Percentiles rank a stretch among this genome's conserved stretches.
These are phyloP conservation scores for Isabelozyma pseudorhagii DNA, from an alignment of 805 yeast species.

Conservation along the genomic window DNA sequence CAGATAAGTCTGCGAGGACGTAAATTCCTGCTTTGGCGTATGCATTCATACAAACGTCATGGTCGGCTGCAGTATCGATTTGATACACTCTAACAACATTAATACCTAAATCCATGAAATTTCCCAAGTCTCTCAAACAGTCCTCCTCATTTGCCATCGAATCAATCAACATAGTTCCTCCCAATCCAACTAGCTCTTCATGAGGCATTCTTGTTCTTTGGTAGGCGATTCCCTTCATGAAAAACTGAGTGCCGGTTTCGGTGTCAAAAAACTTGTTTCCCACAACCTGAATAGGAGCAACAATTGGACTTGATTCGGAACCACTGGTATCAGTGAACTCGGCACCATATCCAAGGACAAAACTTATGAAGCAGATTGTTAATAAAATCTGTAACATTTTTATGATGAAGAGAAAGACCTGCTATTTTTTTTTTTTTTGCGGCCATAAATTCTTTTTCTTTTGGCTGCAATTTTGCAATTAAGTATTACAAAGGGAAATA, in stretches of 20 bases:
- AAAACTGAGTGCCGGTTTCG: conserved; percentile 76
- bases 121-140: conserved; percentile 84
- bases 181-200: conserved; percentile 16
- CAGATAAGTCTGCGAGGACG: conserved; percentile 33
- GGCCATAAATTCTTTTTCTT: neutral
- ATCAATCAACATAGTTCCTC: conserved; percentile 48
- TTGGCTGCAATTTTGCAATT: neutral
- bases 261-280: conserved; percentile 79
- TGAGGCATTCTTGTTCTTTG: conserved; percentile 62
- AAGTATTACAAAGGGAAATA: neutral
- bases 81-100: conserved; percentile 87
- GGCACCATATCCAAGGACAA: neutral
- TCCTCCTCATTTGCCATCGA: conserved; percentile 69
- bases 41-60: conserved; percentile 73
- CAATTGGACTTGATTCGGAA: neutral
- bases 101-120: conserved; percentile 61
- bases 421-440: neutral
- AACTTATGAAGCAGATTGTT: neutral
- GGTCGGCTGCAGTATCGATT: conserved; percentile 67
- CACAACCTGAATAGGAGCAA: conserved; percentile 54
- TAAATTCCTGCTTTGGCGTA: conserved; percentile 41
- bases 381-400: neutral
- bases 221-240: conserved; percentile 83
- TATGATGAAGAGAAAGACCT: neutral
- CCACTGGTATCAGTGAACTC: neutral